Evolutionary conservation across 441 rosid species (phyloP).

Genomic region (Brassica balearica): DNA sequence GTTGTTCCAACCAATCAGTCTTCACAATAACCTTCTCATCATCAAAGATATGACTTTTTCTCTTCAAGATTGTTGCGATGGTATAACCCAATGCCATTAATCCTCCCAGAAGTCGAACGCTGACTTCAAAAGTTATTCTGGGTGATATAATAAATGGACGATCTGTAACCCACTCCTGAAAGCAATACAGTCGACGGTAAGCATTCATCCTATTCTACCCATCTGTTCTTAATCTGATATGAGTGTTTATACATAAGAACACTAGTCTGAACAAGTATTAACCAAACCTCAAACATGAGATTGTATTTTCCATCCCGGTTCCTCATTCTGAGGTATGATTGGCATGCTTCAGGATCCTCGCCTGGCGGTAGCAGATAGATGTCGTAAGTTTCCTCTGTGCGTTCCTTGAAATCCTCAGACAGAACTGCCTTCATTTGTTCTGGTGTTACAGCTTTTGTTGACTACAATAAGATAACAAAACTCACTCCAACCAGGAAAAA

Average conservation of each 20-base stretch:
- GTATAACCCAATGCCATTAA: slow-evolving; percentile 98
- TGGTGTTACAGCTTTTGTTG: slow-evolving; percentile 68
- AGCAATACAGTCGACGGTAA: slow-evolving; percentile 25
- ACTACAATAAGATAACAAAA: slow-evolving; percentile 61
- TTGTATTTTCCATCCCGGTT: slow-evolving; percentile 97
- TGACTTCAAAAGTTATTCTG: slow-evolving; percentile 96
- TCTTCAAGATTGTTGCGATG: slow-evolving; percentile 86
- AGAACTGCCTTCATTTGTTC: slow-evolving; percentile 82
- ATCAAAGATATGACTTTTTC: slow-evolving; percentile 89
- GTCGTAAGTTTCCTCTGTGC: slow-evolving; percentile 92
- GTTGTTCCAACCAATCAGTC: slow-evolving; percentile 97
- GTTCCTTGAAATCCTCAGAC: slow-evolving; percentile 65
- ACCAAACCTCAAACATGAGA: slow-evolving; percentile 94
- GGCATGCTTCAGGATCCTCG: slow-evolving; percentile 99
- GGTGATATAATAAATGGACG: slow-evolving; percentile 98
- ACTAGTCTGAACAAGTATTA: slow-evolving; percentile 19
- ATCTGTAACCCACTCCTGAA: slow-evolving; percentile 99
- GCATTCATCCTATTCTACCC: slow-evolving; percentile 20
- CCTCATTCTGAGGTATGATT: slow-evolving; percentile 97
- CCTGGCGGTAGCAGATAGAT: slow-evolving; percentile 98
- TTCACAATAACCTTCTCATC: slow-evolving; percentile 84
- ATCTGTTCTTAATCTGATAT: slow-evolving; percentile 7
- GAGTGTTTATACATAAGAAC: background rate
- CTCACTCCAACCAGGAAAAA: slow-evolving; percentile 35
- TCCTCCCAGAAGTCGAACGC: slow-evolving; percentile 96